Evolutionary conservation across 2,329 filamentous ascomycete genomes (phyloP), one percentile per base, ranked within the genome.

Genomic region (Cladophialophora yegresii): DNA sequence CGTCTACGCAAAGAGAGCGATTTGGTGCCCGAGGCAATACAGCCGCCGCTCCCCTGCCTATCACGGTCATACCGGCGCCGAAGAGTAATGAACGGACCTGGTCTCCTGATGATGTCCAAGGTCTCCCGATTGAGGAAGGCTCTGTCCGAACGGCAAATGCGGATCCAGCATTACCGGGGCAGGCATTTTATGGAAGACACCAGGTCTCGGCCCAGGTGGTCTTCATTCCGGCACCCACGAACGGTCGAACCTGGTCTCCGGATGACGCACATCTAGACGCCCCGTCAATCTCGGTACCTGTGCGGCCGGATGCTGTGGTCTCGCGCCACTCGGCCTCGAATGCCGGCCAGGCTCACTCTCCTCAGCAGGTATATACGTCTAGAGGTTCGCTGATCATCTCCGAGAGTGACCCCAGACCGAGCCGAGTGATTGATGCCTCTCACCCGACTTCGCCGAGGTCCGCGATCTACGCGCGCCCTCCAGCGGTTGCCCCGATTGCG

Each of bases 21-120:
- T 75, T 80, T 51, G 67, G 77, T 72, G 66, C 79, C 74, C 72
- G 79, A 70, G 69, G 74, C 58, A 72, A 72, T 55, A 62, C 58
- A 23, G 69, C 69, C 32, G 69, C 74, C 2, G 78, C 81, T 22
- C 76, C 81, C 22, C 70, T 86, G 12, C 84, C 84, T 1, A 80
- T 87, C 22, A 88, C 84, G 0, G 80, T 88, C 32, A 86, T 88
- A 57, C 86, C 85, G 2, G 84, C 85, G 3, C 83, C 85, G 65
- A 81, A 81, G 26, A 78, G 82, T 45, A 79, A 78, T 45, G 81
- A 82, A 40, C 77, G 84, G 53, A 82, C 82, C 5, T 86, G 84
- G 82, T 84, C 80, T 49, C 83, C 84, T 7, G 76, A 77, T 54
- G 74, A 75, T 55, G 16, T 66, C 28, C 57, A 53, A 47, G 58